A percentile compares a stretch with the other conserved stretches of the same genome.
These are phyloP conservation scores for Trichoderma guizhouense DNA, from an alignment of 2,329 filamentous ascomycete genomes.

Conservation along the genomic window DNA sequence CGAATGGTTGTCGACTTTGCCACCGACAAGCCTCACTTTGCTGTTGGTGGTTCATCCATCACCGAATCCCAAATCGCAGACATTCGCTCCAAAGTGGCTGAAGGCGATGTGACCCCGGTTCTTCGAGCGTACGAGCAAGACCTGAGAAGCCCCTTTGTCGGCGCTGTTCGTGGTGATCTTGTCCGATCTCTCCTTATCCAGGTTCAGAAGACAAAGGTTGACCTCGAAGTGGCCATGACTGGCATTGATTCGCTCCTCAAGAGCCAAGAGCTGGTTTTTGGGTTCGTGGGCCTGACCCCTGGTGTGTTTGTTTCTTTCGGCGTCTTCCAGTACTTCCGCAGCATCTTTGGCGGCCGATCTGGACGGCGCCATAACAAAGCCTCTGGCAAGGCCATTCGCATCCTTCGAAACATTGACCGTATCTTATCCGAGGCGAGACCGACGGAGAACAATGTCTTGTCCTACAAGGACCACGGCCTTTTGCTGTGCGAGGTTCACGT, in stretches of 20 bases:
- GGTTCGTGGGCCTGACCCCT: constrained; percentile 91
- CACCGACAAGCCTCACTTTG: constrained; percentile 69
- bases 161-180: constrained; percentile 80
- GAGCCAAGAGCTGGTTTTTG: constrained; percentile 95
- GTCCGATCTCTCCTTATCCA: constrained; percentile 90
- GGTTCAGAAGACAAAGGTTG: constrained; percentile 98
- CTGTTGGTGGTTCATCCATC: constrained; percentile 48
- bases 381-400: constrained; percentile 68
- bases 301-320: constrained; percentile 83
- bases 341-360: constrained; percentile 65
- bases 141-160: constrained; percentile 74
- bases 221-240: constrained; percentile 91
- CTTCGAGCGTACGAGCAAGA: constrained; percentile 89
- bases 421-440: constrained; percentile 67
- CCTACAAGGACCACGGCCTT: constrained; percentile 89
- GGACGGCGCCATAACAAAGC: constrained; percentile 63
- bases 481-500: constrained; percentile 87
- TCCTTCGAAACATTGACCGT: constrained; percentile 84
- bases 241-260: constrained; percentile 93
- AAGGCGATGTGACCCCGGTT: constrained; percentile 91
- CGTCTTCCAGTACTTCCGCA: constrained; percentile 67
- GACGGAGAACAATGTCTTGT: constrained; percentile 69
- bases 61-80: constrained; percentile 68
- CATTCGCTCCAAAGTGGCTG: constrained; percentile 75
- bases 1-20: constrained; percentile 98